These are phyloP conservation scores for Sugiyamaella sp. DNA, from an alignment of 1,139 yeast genomes.

Conservation along the genomic window DNA sequence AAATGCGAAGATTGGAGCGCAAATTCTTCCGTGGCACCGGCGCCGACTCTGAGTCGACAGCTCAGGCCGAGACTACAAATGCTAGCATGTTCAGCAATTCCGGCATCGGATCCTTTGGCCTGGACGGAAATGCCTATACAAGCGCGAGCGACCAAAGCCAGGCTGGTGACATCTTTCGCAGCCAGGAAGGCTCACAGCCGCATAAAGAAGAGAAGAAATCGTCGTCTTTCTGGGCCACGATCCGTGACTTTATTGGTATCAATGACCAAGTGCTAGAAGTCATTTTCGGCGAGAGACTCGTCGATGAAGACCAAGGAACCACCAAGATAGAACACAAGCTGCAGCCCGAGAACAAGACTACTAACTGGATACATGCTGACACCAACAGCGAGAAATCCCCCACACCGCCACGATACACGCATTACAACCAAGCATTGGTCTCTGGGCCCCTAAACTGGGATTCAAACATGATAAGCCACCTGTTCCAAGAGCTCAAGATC, in stretches of 20 bases:
- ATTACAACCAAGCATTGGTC: slow-evolving; percentile 30
- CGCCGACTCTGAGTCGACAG: neutral
- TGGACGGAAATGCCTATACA: slow-evolving; percentile 1
- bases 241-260: slow-evolving; percentile 37
- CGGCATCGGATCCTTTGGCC: slow-evolving; percentile 21
- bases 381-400: neutral
- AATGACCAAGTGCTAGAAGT: slow-evolving; percentile 41
- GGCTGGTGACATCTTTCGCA: neutral
- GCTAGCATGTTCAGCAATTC: neutral
- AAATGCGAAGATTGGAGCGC: slow-evolving; percentile 37
- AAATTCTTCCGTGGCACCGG: slow-evolving; percentile 21
- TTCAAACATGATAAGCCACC: slow-evolving; percentile 25
- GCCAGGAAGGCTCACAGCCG: neutral
- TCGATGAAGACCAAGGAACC: slow-evolving; percentile 21
- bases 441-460: slow-evolving; percentile 39
- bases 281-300: slow-evolving; percentile 36
- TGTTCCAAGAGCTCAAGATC: slow-evolving; percentile 29
- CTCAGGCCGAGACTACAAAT: neutral
- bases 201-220: slow-evolving; percentile 11
- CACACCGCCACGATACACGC: slow-evolving; percentile 19
- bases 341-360: neutral
- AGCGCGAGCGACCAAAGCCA: slow-evolving; percentile 3
- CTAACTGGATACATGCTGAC: neutral
- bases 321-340: neutral
- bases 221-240: slow-evolving; percentile 27